Base-by-base conservation (phyloP, 495 filamentous ascomycete genomes). In the Hypoxylon subgilvum region DNA sequence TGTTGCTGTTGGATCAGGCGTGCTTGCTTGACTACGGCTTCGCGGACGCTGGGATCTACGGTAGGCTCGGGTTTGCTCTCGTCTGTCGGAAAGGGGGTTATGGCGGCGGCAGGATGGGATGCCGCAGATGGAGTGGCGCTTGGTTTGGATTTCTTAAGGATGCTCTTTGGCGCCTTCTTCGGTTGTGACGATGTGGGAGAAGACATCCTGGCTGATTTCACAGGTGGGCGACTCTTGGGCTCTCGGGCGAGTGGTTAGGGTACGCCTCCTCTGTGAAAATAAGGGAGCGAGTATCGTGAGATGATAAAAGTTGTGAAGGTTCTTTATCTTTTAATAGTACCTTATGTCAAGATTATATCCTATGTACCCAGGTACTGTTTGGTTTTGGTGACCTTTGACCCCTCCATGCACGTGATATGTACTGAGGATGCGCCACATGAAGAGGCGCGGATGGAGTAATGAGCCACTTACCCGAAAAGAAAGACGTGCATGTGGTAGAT, bases 11-110 rank as follows among this genome's bases (percentile, higher is more conserved):
- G 87, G 49, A 97, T 86, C 22, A 86, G 77, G 52, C 84, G 80
- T 9, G 93, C 91, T 74, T 96, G 91, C 55, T 89, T 82, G 38
- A 96, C 73, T 10, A 91, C 92, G 34, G 85, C 80, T 21, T 82
- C 77, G 38, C 82, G 85, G 13, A 73, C 71, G 57, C 77, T 74
- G 47, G 52, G 43, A 10, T 68, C 63, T 10, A 25, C 27, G 49
- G 14, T 36, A 31, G 38, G 13, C 46, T 2, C 2, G 46, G 57
- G 47, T 44, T 64, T 25, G 63, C 39, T 52, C 19, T 63, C 59
- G 32, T 40, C 19, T 40, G 61, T 36, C 9, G 59, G 38, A 34
- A 57, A 27, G 45, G 64, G 52, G 34, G 66, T 52, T 40, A 72
- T 59, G 68, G 73, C 61, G 46, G n/a, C 14, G 34, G 34, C 8